Percentiles rank a stretch among this genome's conserved stretches.
Conservation (phyloP, 805 yeast genomes). For the Ascoidea rubescens region DNA sequence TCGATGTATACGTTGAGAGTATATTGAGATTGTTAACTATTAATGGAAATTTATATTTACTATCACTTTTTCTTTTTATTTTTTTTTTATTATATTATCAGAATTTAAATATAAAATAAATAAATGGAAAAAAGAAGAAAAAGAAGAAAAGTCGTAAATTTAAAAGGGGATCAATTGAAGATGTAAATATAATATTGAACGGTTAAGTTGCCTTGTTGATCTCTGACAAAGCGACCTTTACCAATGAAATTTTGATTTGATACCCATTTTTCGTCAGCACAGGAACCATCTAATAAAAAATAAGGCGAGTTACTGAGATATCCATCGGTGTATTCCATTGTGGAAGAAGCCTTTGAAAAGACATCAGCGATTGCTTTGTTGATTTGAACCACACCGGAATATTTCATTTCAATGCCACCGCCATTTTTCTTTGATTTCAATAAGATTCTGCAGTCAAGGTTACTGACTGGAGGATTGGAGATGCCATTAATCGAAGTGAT, state of each 20-base stretch:
- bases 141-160: too few species aligned
- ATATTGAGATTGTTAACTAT: neutral
- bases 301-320: constrained; percentile 35
- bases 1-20: too few species aligned
- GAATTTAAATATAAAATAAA: too few species aligned
- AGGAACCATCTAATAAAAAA: constrained; percentile 26
- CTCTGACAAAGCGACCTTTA: constrained; percentile 44
- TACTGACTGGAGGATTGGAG: constrained; percentile 7
- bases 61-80: too few species aligned
- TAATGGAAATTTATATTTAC: too few species aligned
- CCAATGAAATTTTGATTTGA: constrained; percentile 34
- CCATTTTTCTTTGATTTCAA: constrained; percentile 29
- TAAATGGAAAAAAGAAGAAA: too few species aligned
- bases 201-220: constrained; percentile 25
- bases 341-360: constrained; percentile 17
- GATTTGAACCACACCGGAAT: constrained; percentile 34
- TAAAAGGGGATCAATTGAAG: constrained; percentile 7
- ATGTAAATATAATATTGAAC: constrained; percentile 40
- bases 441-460: constrained; percentile 35
- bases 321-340: constrained; percentile 28
- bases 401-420: constrained; percentile 26
- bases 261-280: constrained; percentile 38
- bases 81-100: too few species aligned
- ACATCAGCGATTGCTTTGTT: constrained; percentile 23
- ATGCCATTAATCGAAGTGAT: constrained; percentile 21